Base-by-base conservation (phyloP, 2,329 filamentous ascomycete genomes). In the Volutella citrinella region DNA sequence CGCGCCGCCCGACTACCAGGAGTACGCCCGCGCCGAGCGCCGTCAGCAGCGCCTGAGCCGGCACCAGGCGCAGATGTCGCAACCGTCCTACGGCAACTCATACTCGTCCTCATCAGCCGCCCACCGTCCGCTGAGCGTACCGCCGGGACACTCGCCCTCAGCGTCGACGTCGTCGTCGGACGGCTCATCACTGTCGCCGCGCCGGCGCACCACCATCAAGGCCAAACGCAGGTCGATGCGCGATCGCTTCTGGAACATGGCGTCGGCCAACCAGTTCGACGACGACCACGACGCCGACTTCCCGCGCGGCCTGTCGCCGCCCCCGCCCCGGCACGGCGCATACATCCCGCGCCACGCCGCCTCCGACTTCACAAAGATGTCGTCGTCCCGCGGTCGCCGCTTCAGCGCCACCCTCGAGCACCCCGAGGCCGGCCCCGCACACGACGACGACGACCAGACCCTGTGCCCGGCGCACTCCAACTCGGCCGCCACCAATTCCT, bases 331-430 rank as follows among this genome's bases (percentile, higher is more conserved):
- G 8, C 20, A 22, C 12, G 9, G 9, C 12, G 20, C 20, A 12
- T 59, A 59, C 41, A 45, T 55, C 15, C 56, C 56, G 3, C 52
- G 47, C 15, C 56, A 59, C 32, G 56, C 56, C 4, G 56, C 56
- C 6, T 36, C 49, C 18, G 54, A 55, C 45, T 59, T 59, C 28
- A 42, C 45, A 21, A 49, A 48, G 34, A 49, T 22, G 15, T 11
- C 42, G n/a, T 11, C 42, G n/a, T 38, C 47, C 6, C 36, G 34
- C 21, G 30, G 43, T 39, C 38, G 43, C 18, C 32, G 44, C 25
- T 12, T 32, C 30, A 34, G 42, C 26, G 37, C 43, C n/a, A 44
- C 47, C 36, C 32, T 26, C 19, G 33, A 51, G 30, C 42, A 36
- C 22, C 42, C 49, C 22, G 51, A 49, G 20, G 39, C 42, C 6